A percentile compares a stretch with the other conserved stretches of the same genome.
Evolutionary conservation across 2,329 filamentous ascomycete genomes (phyloP).

Genomic region (Beauveria varroae): DNA sequence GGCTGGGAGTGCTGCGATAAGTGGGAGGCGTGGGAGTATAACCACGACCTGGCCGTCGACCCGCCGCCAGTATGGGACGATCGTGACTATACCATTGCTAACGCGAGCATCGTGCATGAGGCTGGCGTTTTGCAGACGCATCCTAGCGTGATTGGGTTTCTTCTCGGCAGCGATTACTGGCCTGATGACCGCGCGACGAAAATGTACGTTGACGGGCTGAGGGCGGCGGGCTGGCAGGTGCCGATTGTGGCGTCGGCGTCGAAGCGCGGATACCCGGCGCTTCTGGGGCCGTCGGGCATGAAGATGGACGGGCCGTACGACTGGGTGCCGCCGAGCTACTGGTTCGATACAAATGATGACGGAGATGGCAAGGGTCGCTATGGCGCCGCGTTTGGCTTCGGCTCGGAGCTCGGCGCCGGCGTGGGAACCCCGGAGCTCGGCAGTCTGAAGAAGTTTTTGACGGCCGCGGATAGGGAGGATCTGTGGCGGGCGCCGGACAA

Average conservation of each 20-base stretch:
- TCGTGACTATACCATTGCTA: constrained; percentile 47
- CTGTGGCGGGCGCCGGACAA: constrained; percentile 49
- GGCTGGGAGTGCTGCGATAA: constrained; percentile 64
- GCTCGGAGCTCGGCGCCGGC: constrained; percentile 53
- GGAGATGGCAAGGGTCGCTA: constrained; percentile 24
- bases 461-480: constrained; percentile 39
- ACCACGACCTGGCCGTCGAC: constrained; percentile 39
- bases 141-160: constrained; percentile 49
- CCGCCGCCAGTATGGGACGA: constrained; percentile 37
- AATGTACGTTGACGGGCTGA: constrained; percentile 44
- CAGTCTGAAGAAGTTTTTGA: constrained; percentile 48
- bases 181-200: constrained; percentile 48
- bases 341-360: constrained; percentile 40
- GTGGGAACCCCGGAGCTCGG: constrained; percentile 53
- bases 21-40: constrained; percentile 59
- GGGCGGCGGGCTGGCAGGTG: constrained; percentile 44
- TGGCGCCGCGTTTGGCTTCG: constrained; percentile 56
- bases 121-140: constrained; percentile 52
- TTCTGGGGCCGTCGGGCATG: constrained; percentile 50
- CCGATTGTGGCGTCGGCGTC: constrained; percentile 52
- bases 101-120: constrained; percentile 51
- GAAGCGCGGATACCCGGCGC: constrained; percentile 43
- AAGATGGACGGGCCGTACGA: constrained; percentile 62
- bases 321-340: constrained; percentile 59
- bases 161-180: constrained; percentile 58